Evolutionary conservation across 352 stramenopile species (phyloP).

Genomic region (Pythium folliculosum): DNA sequence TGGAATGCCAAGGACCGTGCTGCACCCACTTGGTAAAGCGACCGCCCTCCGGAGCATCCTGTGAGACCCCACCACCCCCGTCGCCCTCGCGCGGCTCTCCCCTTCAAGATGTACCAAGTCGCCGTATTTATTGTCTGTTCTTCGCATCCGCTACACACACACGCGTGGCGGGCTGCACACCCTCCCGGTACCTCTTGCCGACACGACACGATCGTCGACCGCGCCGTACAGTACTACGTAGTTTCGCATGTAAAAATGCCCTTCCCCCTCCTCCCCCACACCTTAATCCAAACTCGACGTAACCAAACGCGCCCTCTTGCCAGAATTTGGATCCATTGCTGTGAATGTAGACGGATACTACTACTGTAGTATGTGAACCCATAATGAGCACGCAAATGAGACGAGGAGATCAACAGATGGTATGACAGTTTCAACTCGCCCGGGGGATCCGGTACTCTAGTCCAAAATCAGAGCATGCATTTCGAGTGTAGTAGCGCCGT

Average conservation of each 20-base stretch:
- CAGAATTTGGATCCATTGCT: neutral
- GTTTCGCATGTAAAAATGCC: conserved; percentile 1
- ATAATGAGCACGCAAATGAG: neutral
- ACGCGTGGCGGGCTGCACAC: conserved; percentile 3
- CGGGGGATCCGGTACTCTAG: neutral
- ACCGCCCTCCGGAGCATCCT: neutral
- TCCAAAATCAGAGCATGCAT: neutral
- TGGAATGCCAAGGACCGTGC: conserved; percentile 78
- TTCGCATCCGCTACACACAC: neutral
- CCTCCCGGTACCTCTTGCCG: conserved; percentile 7
- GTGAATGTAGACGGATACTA: neutral
- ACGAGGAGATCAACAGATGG: neutral
- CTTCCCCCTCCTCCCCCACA: neutral
- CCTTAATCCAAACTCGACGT: neutral
- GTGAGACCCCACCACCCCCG: no score
- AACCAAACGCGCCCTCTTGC: no score
- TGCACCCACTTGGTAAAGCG: conserved; percentile 39
- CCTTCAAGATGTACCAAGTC: conserved; percentile 18
- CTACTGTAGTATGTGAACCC: no score
- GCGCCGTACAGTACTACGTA: conserved; percentile 19
- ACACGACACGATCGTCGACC: neutral
- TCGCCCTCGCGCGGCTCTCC: neutral
- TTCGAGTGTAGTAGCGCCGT: neutral
- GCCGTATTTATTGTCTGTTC: conserved; percentile 29
- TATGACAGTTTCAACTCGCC: neutral